These are phyloP conservation scores for Lasiodiplodia sp. DNA, from an alignment of 2,329 filamentous ascomycete genomes.

Conservation along the genomic window DNA sequence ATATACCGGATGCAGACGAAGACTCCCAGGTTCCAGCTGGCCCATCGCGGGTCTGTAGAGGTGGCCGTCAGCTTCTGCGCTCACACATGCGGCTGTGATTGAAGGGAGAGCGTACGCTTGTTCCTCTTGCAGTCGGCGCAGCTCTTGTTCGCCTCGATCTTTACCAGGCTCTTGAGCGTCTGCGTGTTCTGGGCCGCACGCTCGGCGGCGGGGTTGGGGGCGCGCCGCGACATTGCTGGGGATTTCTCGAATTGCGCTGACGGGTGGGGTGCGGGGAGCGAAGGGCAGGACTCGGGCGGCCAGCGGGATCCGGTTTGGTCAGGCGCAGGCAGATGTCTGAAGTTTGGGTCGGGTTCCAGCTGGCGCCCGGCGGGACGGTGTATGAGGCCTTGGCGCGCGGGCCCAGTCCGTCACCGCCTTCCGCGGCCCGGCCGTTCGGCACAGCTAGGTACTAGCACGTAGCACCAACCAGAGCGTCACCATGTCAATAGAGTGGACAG, in stretches of 20 bases:
- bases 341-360: slow-evolving; percentile 27
- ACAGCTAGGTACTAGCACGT: not conserved
- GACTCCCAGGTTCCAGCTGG: slow-evolving; percentile 96
- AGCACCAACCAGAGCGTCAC: not conserved
- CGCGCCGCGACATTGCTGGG: slow-evolving; percentile 75
- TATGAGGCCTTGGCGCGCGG: slow-evolving; percentile 4
- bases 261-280: not conserved
- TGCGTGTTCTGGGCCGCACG: slow-evolving; percentile 91
- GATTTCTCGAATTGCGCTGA: slow-evolving; percentile 4
- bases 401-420: not conserved
- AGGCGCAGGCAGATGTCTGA: slow-evolving; percentile 8
- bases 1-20: slow-evolving; percentile 87
- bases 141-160: slow-evolving; percentile 93
- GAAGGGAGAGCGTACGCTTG: slow-evolving; percentile 73
- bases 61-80: slow-evolving; percentile 32
- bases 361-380: slow-evolving; percentile 26
- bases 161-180: slow-evolving; percentile 93
- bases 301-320: not conserved
- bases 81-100: not conserved
- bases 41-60: slow-evolving; percentile 90
- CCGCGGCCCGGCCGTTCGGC: not conserved
- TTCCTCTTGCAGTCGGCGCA: slow-evolving; percentile 99
- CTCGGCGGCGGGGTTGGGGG: slow-evolving; percentile 77
- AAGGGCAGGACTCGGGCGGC: not conserved
- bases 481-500: not conserved